Conservation (phyloP, 2,329 filamentous ascomycete genomes). For the Pseudogymnoascus verrucosus region DNA sequence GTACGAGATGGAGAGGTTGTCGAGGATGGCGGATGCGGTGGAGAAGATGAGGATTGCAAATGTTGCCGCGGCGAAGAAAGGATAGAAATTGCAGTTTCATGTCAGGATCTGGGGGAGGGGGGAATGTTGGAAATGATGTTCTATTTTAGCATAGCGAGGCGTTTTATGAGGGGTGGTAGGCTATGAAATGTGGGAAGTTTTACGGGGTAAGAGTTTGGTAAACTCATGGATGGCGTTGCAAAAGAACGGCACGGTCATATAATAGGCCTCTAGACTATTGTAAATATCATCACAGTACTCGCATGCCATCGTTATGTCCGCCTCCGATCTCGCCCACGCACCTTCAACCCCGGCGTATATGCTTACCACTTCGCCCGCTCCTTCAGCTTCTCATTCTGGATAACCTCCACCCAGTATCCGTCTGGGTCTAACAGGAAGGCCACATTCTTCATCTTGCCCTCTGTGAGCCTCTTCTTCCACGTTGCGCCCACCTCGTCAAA, state of each 20-base stretch:
- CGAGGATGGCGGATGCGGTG: constrained; percentile 8
- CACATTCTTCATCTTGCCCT: constrained; percentile 84
- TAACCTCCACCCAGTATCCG: constrained; percentile 68
- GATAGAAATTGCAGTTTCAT: neutral
- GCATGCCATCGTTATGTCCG: neutral
- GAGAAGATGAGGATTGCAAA: constrained; percentile 7
- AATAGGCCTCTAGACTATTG: neutral
- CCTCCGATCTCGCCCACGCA: neutral
- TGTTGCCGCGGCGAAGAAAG: neutral
- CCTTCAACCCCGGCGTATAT: neutral
- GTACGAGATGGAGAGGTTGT: neutral
- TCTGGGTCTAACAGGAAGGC: constrained; percentile 85
- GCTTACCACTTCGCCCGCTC: constrained; percentile 14
- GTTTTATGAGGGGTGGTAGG: neutral
- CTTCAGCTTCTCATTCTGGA: constrained; percentile 67
- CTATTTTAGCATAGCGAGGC: constrained; percentile 2
- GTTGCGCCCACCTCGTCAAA: constrained; percentile 72
- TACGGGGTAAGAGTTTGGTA: neutral
- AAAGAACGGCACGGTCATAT: neutral
- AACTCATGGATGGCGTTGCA: neutral
- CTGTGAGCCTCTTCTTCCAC: constrained; percentile 90
- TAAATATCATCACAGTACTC: constrained; percentile 2
- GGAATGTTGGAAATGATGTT: neutral
- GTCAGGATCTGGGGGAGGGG: neutral
- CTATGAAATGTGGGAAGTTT: neutral